Conservation (phyloP, 306 rosid species). For the Bauhinia variegata region DNA sequence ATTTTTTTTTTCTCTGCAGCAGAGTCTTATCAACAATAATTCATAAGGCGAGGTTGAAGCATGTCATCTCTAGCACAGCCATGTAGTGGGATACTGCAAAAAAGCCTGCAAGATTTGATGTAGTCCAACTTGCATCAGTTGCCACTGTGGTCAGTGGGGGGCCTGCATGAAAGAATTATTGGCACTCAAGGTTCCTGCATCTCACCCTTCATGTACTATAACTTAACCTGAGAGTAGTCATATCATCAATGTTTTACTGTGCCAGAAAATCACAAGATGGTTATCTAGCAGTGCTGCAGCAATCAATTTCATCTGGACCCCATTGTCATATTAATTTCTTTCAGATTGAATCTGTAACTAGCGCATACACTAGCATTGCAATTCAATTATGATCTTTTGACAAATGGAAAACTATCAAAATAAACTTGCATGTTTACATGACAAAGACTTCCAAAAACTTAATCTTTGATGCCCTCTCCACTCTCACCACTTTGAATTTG, state of each 20-base stretch:
- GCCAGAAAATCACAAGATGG: constrained; percentile 19
- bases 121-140: constrained; percentile 42
- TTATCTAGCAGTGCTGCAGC: constrained; percentile 11
- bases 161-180: constrained; percentile 46
- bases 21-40: constrained; percentile 36
- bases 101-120: constrained; percentile 54
- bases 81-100: constrained; percentile 45
- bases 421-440: constrained; percentile 42
- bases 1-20: neutral
- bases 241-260: constrained; percentile 26
- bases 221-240: constrained; percentile 41
- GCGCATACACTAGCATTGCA: too few species aligned
- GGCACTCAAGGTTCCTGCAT: constrained; percentile 35
- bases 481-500: too few species aligned
- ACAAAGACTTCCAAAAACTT: neutral
- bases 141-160: constrained; percentile 34
- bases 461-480: neutral
- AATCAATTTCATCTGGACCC: constrained; percentile 30
- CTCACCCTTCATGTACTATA: constrained; percentile 33
- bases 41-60: constrained; percentile 33
- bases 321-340: neutral
- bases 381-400: constrained; percentile 29
- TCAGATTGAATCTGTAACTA: constrained; percentile 5
- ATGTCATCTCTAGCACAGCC: constrained; percentile 41
- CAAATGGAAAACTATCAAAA: constrained; percentile 49